Conservation (phyloP, 257 asterid species). For the Fraxinus cuspidata region DNA sequence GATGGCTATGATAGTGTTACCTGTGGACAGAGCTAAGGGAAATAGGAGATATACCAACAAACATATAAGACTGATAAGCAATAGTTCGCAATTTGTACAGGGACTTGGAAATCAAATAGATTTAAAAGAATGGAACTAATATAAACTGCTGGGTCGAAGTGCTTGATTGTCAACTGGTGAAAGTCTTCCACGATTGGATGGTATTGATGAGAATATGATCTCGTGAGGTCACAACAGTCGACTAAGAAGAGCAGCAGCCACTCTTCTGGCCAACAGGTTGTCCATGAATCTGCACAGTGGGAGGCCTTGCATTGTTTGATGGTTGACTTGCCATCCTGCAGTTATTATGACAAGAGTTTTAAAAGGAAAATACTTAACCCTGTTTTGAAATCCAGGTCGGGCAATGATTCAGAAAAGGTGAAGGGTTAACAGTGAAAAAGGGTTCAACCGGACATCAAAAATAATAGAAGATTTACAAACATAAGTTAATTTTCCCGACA, state of each 20-base stretch:
- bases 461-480: too few relatives aligned
- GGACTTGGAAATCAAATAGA: slow-evolving; percentile 24
- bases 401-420: too few relatives aligned
- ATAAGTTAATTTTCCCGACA: too few relatives aligned
- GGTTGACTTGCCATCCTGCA: too few relatives aligned
- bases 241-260: slow-evolving; percentile 76
- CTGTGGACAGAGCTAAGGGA: slow-evolving; percentile 17
- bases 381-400: too few relatives aligned
- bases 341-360: too few relatives aligned
- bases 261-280: slow-evolving; percentile 72
- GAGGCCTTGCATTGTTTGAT: slow-evolving; percentile 48
- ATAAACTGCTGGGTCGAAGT: slow-evolving; percentile 22
- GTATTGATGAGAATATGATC: slow-evolving; percentile 11
- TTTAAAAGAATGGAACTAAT: slow-evolving; percentile 43
- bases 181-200: slow-evolving; percentile 6
- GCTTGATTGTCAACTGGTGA: slow-evolving; percentile 9
- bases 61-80: slow-evolving; percentile 24
- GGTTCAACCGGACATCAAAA: too few relatives aligned
- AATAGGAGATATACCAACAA: slow-evolving; percentile 20
- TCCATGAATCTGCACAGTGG: slow-evolving; percentile 74
- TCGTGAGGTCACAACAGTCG: background rate
- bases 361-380: too few relatives aligned
- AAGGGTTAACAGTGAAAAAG: too few relatives aligned
- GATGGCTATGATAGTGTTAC: slow-evolving; percentile 7
- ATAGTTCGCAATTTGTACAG: slow-evolving; percentile 36